Percentiles rank a stretch among this genome's conserved stretches.
These are phyloP conservation scores for Santalum album DNA, from an alignment of 164 flowering plant genomes.

Conservation along the genomic window DNA sequence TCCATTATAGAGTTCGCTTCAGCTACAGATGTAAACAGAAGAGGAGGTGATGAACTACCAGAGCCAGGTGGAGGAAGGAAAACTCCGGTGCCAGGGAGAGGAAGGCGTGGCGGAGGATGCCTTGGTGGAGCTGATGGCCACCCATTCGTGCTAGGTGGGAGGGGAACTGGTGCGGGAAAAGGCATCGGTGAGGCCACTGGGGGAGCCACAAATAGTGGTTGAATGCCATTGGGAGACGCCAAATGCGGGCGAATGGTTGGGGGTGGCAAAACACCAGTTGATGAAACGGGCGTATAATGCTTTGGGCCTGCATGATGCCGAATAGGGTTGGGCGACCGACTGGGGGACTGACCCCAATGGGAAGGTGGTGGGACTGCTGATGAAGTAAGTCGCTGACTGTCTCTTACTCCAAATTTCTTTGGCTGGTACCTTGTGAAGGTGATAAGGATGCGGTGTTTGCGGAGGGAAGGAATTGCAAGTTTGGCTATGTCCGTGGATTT, in stretches of 20 bases:
- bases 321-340: conserved; percentile 35
- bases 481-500: conserved; percentile 65
- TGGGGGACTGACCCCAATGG: conserved; percentile 52
- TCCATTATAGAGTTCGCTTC: conserved; percentile 23
- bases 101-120: conserved; percentile 57
- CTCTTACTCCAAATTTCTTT: conserved; percentile 26
- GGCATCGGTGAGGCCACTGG: conserved; percentile 49
- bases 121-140: conserved; percentile 53
- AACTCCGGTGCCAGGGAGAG: conserved; percentile 85
- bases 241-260: conserved; percentile 42
- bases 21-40: conserved; percentile 15
- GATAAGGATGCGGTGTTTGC: conserved; percentile 65
- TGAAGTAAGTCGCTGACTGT: conserved; percentile 25
- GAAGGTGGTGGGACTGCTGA: conserved; percentile 24
- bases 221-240: conserved; percentile 47
- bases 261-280: conserved; percentile 55
- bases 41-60: conserved; percentile 29
- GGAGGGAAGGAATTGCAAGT: conserved; percentile 58
- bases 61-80: conserved; percentile 85
- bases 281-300: conserved; percentile 38
- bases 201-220: conserved; percentile 48
- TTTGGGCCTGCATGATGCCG: conserved; percentile 49
- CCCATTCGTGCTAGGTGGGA: conserved; percentile 45
- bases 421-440: conserved; percentile 63
- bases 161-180: conserved; percentile 49